These are phyloP conservation scores for Rickenella mellea DNA, from an alignment of 768 basidiomycete genomes.

Conservation along the genomic window DNA sequence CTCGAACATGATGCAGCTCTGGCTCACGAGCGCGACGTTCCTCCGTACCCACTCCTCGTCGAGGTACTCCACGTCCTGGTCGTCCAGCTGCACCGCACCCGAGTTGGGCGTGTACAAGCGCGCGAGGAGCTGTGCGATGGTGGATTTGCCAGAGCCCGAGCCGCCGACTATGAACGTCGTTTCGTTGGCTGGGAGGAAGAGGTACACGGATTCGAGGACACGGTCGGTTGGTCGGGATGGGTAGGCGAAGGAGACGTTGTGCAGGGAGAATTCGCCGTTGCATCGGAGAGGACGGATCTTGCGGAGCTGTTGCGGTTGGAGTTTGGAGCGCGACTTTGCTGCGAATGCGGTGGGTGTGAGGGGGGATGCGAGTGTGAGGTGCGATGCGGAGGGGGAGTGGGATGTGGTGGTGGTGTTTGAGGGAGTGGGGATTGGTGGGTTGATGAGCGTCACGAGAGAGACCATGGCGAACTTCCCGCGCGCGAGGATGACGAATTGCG, in stretches of 20 bases:
- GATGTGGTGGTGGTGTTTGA: conserved; percentile 5
- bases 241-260: conserved; percentile 58
- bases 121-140: conserved; percentile 53
- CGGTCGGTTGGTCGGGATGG: conserved; percentile 58
- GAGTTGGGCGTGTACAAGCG: conserved; percentile 59
- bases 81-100: conserved; percentile 73
- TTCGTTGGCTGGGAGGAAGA: conserved; percentile 65
- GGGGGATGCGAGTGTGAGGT: conserved; percentile 9
- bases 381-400: conserved; percentile 8
- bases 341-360: not conserved
- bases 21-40: conserved; percentile 70
- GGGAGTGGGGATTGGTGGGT: conserved; percentile 20
- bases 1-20: conserved; percentile 75
- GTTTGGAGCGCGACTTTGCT: conserved; percentile 29
- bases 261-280: conserved; percentile 59
- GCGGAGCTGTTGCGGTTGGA: conserved; percentile 27
- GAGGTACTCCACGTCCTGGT: conserved; percentile 67
- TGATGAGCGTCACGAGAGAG: conserved; percentile 51
- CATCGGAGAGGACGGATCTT: conserved; percentile 60
- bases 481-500: conserved; percentile 64
- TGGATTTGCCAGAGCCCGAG: conserved; percentile 74
- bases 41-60: conserved; percentile 59
- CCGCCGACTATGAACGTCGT: conserved; percentile 75
- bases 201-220: conserved; percentile 46
- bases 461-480: conserved; percentile 81